phyloP scores from a whole-genome alignment of 306 rosid species.

The Neltuma alba region DNA sequence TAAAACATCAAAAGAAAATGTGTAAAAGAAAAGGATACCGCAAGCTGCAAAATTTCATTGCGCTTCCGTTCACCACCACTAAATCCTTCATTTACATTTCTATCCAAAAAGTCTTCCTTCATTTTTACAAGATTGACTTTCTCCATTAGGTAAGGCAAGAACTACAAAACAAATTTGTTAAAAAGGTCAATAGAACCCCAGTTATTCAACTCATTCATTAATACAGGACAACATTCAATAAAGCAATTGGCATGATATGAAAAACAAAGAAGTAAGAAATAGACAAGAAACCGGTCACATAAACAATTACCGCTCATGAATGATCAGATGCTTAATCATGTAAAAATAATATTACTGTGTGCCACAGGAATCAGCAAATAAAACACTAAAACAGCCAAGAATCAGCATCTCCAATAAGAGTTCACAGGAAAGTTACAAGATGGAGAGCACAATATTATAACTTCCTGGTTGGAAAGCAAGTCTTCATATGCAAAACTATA shows the following conservation, averaged over 20 bases:
- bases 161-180: conserved; percentile 57
- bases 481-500: not conserved
- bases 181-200: not conserved
- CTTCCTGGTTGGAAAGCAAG: not conserved
- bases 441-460: not conserved
- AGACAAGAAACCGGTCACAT: not conserved
- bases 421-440: not conserved
- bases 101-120: conserved; percentile 87
- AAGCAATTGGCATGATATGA: not conserved
- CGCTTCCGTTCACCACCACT: conserved; percentile 98
- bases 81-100: conserved; percentile 96
- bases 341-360: not conserved
- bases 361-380: not conserved
- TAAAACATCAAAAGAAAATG: not conserved
- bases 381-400: not conserved
- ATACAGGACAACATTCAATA: not conserved
- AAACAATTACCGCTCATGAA: not conserved
- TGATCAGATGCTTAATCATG: not conserved
- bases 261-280: not conserved
- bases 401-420: not conserved
- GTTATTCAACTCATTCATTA: not conserved
- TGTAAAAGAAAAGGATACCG: conserved; percentile 26
- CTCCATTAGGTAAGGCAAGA: conserved; percentile 72
- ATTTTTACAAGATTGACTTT: conserved; percentile 86
- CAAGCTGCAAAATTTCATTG: conserved; percentile 92